These are phyloP conservation scores for Pyrenula aspistea DNA, from an alignment of 495 filamentous ascomycete genomes.

Conservation along the genomic window DNA sequence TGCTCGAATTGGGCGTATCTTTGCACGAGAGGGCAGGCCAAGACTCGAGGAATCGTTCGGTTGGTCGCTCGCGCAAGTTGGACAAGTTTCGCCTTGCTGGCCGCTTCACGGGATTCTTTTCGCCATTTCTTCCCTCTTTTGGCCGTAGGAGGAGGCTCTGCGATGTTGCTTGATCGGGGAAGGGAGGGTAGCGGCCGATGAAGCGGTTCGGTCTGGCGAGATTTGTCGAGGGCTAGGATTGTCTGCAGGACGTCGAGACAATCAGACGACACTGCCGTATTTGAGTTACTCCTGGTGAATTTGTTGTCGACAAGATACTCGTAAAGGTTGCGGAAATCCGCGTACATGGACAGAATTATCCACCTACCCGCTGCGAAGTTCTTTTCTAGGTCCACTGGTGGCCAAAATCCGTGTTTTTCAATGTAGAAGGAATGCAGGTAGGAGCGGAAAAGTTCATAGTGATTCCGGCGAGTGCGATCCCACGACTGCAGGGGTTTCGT, in stretches of 20 bases:
- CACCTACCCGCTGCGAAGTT: constrained; percentile 30
- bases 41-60: constrained; percentile 11
- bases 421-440: constrained; percentile 50
- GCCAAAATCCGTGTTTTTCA: constrained; percentile 51
- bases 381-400: constrained; percentile 28
- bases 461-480: constrained; percentile 33
- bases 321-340: constrained; percentile 51
- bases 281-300: constrained; percentile 11
- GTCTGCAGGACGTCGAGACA: constrained; percentile 50
- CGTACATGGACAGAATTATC: constrained; percentile 41
- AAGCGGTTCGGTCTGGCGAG: constrained; percentile 39
- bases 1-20: constrained; percentile 34
- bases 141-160: constrained; percentile 10
- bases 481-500: constrained; percentile 42
- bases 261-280: constrained; percentile 29
- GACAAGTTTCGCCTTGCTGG: constrained; percentile 12
- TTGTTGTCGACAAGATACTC: constrained; percentile 45
- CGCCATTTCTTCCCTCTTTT: constrained; percentile 16
- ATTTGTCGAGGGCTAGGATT: constrained; percentile 43
- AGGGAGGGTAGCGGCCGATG: constrained; percentile 46
- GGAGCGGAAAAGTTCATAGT: constrained; percentile 51
- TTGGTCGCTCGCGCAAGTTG: constrained; percentile 29
- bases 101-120: background rate
- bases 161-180: constrained; percentile 20
- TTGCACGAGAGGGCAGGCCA: constrained; percentile 22